Evolutionary conservation across 257 asterid species (phyloP).

Genomic region (Perilla frutescens): DNA sequence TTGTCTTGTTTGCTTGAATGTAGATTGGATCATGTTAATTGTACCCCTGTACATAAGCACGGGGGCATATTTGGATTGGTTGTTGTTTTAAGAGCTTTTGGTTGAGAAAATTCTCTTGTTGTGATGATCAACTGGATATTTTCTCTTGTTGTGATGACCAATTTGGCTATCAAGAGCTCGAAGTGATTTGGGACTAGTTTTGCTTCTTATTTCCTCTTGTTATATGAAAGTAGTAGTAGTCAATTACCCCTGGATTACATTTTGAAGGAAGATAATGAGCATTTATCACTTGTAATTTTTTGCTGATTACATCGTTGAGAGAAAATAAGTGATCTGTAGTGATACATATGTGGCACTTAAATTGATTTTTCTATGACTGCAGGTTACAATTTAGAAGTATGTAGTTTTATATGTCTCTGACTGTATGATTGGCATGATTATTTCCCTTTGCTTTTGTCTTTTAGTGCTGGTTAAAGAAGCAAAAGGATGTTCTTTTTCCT

Average conservation of each 20-base stretch:
- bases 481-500: slow-evolving; percentile 75
- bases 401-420: neutral
- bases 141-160: slow-evolving; percentile 13
- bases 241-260: neutral
- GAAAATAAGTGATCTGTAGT: slow-evolving; percentile 14
- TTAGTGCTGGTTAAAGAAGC: slow-evolving; percentile 98
- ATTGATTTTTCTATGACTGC: slow-evolving; percentile 3
- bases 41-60: neutral
- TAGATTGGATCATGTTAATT: slow-evolving; percentile 13
- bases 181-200: slow-evolving; percentile 1
- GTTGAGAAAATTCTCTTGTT: neutral
- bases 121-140: slow-evolving; percentile 20
- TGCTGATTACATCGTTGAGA: neutral
- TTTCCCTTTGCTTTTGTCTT: slow-evolving; percentile 35
- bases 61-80: neutral
- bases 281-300: neutral
- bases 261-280: slow-evolving; percentile 7
- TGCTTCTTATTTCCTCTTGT: neutral
- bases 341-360: neutral
- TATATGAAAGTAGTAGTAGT: neutral
- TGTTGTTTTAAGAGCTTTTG: slow-evolving; percentile 12
- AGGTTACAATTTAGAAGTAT: neutral
- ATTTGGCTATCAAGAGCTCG: neutral
- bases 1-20: slow-evolving; percentile 26
- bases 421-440: slow-evolving; percentile 3